Evolutionary conservation across 169 alveolate genomes (phyloP).

Genomic region (Eimeria acervulina): DNA sequence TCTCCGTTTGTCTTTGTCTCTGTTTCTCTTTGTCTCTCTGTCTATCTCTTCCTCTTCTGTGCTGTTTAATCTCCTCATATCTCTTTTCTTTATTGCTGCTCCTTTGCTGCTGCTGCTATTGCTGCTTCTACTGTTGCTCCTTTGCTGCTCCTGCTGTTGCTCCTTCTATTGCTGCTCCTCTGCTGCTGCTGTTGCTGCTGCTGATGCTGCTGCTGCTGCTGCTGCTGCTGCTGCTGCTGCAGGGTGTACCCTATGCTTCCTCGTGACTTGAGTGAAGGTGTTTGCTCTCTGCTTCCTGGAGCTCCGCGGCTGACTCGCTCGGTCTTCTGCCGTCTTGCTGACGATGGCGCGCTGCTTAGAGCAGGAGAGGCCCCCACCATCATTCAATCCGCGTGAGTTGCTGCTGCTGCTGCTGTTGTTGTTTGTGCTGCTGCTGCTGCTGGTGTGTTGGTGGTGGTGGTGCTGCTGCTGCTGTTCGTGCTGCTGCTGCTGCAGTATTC

Average conservation of each 20-base stretch:
- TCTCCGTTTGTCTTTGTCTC: neutral
- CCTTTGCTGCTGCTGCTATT: neutral
- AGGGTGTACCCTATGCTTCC: constrained; percentile 85
- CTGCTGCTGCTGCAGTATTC: neutral
- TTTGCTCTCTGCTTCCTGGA: constrained; percentile 74
- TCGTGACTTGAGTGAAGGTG: constrained; percentile 73
- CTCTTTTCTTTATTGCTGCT: neutral
- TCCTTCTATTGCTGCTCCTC: neutral
- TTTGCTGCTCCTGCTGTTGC: neutral
- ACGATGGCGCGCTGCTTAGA: neutral
- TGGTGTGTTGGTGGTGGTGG: neutral
- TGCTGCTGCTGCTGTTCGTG: constrained; percentile 17
- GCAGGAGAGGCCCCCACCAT: constrained; percentile 57
- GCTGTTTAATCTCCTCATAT: neutral
- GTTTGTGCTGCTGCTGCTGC: neutral
- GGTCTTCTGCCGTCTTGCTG: constrained; percentile 30
- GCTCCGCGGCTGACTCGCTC: constrained; percentile 70
- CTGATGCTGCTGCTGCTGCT: constrained; percentile 26
- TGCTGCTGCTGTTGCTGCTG: constrained; percentile 38
- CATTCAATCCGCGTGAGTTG: constrained; percentile 69
- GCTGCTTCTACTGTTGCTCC: neutral
- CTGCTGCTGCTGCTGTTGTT: constrained; percentile 2
- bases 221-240: constrained; percentile 57
- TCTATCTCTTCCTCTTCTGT: neutral
- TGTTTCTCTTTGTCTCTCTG: neutral